phyloP scores from a whole-genome alignment of 257 asterid species.

The Buddleja alternifolia region DNA sequence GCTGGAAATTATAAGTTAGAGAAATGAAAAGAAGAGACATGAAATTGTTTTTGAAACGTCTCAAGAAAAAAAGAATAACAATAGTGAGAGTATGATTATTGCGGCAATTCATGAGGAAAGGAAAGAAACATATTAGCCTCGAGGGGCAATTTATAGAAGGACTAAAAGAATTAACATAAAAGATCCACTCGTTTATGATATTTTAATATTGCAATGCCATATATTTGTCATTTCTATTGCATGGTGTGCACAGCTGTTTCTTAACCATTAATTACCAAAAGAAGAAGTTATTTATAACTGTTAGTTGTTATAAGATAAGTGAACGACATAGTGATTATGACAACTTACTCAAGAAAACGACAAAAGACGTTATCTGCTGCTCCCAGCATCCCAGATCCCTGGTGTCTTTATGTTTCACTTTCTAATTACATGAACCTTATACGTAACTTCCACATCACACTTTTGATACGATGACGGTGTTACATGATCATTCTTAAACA shows the following conservation, averaged over 20 bases:
- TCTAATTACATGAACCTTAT: constrained; percentile 9
- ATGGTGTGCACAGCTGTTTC: constrained; percentile 1
- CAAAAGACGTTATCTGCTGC: constrained; percentile 25
- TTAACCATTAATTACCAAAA: background rate
- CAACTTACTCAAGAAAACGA: constrained; percentile 23
- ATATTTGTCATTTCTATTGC: background rate
- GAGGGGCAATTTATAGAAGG: background rate
- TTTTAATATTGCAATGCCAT: background rate
- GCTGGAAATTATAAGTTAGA: background rate
- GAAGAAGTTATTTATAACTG: too few relatives aligned
- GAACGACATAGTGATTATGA: too few relatives aligned
- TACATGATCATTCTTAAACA: too few relatives aligned
- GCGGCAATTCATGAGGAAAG: background rate
- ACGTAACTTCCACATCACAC: background rate
- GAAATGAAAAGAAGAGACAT: background rate
- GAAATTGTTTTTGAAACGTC: background rate
- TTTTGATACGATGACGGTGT: too few relatives aligned
- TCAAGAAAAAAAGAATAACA: background rate
- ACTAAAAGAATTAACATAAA: background rate
- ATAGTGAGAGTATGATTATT: background rate
- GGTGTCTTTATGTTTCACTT: constrained; percentile 4
- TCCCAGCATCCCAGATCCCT: background rate
- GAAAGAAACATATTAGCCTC: background rate
- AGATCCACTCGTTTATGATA: background rate
- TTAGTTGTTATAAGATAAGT: too few relatives aligned